These are phyloP conservation scores for Dillenia suffruticosa DNA, from an alignment of 164 flowering plant genomes.

Conservation along the genomic window DNA sequence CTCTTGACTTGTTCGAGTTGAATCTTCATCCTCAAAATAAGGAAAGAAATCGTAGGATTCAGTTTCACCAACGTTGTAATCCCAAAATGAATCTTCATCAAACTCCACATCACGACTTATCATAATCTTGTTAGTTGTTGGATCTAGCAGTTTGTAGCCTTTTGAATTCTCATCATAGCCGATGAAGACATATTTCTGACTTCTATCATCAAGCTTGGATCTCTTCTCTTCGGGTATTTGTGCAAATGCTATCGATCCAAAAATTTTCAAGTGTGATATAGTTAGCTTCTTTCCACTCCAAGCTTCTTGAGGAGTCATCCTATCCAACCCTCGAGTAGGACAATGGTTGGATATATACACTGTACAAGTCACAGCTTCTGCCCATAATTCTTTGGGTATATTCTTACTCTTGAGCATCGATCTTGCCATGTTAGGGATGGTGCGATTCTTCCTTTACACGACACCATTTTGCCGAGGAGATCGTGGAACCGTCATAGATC, in stretches of 20 bases:
- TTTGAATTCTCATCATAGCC: not conserved
- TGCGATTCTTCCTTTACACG: not conserved
- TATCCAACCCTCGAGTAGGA: not conserved
- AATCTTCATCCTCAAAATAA: not conserved
- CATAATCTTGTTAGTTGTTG: not conserved
- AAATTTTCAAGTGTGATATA: not conserved
- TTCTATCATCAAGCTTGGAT: conserved; percentile 3
- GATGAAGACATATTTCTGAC: not conserved
- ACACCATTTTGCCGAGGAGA: not conserved
- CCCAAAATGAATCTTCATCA: not conserved
- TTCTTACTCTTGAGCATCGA: not conserved
- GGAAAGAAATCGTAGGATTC: not conserved
- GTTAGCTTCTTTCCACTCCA: not conserved
- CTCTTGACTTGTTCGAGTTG: too few species aligned
- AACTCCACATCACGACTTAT: conserved; percentile 6
- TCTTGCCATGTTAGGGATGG: not conserved
- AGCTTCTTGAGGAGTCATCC: conserved; percentile 1
- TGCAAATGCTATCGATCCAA: conserved; percentile 1
- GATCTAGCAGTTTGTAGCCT: not conserved
- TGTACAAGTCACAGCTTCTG: not conserved
- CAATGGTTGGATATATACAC: not conserved
- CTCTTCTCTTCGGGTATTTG: not conserved
- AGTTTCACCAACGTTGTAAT: not conserved
- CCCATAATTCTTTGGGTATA: not conserved
- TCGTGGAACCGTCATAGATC: not conserved